phyloP scores from a whole-genome alignment of 805 yeast genomes.

The Nakazawaea anatomiae region DNA sequence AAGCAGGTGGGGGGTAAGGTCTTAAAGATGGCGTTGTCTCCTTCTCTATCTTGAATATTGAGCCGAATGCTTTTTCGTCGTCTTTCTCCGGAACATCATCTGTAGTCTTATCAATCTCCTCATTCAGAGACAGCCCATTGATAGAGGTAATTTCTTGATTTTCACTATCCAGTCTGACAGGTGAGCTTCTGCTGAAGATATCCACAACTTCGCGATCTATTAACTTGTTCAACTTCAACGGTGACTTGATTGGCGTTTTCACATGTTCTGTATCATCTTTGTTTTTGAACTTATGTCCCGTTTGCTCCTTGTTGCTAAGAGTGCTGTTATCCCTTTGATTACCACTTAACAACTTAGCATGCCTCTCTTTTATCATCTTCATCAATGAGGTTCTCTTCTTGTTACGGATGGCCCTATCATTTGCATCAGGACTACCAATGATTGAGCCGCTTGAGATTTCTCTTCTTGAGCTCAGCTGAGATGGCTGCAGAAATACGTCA shows the following conservation, averaged over 20 bases:
- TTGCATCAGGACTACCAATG: constrained; percentile 1
- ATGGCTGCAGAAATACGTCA: not conserved
- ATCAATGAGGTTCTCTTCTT: constrained; percentile 6
- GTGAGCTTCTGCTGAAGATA: constrained; percentile 7
- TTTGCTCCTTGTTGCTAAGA: not conserved
- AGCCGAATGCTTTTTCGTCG: not conserved
- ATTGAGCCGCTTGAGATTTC: not conserved
- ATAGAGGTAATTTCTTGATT: not conserved
- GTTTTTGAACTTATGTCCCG: constrained; percentile 2
- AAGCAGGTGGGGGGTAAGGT: not conserved
- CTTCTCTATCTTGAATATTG: not conserved
- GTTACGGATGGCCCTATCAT: not conserved
- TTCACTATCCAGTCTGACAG: not conserved
- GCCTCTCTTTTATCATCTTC: constrained; percentile 2
- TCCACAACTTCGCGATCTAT: constrained; percentile 1
- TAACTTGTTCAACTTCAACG: constrained; percentile 9
- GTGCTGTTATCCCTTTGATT: not conserved
- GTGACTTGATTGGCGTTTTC: constrained; percentile 7
- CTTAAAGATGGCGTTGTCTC: not conserved
- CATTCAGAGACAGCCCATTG: not conserved
- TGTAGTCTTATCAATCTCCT: constrained; percentile 1
- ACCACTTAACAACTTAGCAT: not conserved
- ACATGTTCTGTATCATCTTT: not conserved
- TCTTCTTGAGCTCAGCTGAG: constrained; percentile 2
- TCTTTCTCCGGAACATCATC: not conserved